Conservation (phyloP, 495 filamentous ascomycete species). For the Bryoglossum gracile region DNA sequence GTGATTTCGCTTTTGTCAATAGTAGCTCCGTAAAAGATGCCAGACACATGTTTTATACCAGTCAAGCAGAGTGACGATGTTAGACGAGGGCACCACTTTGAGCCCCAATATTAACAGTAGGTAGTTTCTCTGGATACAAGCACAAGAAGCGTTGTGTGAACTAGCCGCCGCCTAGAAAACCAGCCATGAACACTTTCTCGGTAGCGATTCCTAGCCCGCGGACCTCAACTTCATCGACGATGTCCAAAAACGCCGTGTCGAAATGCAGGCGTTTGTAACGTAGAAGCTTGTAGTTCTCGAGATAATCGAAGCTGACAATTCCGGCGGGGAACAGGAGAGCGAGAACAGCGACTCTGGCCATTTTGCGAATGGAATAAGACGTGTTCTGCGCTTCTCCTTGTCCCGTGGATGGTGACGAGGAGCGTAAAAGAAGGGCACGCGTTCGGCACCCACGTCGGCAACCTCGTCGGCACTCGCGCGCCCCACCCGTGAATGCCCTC, state of each 20-base stretch:
- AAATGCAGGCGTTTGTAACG: slow-evolving; percentile 19
- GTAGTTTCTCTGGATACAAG: slow-evolving; percentile 25
- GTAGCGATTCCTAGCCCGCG: slow-evolving; percentile 26
- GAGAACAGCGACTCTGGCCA: slow-evolving; percentile 19
- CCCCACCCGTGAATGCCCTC: no score
- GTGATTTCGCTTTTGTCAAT: slow-evolving; percentile 19
- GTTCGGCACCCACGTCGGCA: no score
- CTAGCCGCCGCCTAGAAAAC: slow-evolving; percentile 29
- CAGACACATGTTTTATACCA: slow-evolving; percentile 21
- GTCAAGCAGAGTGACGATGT: slow-evolving; percentile 21
- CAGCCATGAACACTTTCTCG: slow-evolving; percentile 24
- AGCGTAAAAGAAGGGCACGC: slow-evolving; percentile 24
- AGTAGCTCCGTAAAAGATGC: slow-evolving; percentile 14
- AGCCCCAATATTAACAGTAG: slow-evolving; percentile 25
- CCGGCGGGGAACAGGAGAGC: slow-evolving; percentile 25
- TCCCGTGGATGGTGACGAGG: slow-evolving; percentile 24
- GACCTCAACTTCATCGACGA: slow-evolving; percentile 23
- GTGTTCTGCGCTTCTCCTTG: slow-evolving; percentile 12
- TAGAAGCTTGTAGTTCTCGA: slow-evolving; percentile 24
- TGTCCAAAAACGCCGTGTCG: slow-evolving; percentile 21
- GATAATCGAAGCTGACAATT: slow-evolving; percentile 21
- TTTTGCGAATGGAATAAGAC: slow-evolving; percentile 22
- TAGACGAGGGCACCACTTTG: slow-evolving; percentile 22
- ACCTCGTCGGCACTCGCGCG: no score
- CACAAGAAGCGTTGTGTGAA: slow-evolving; percentile 28